A percentile compares a stretch with the other conserved stretches of the same genome.
phyloP scores from a whole-genome alignment of 306 rosid genomes.

The Casuarina glauca region DNA sequence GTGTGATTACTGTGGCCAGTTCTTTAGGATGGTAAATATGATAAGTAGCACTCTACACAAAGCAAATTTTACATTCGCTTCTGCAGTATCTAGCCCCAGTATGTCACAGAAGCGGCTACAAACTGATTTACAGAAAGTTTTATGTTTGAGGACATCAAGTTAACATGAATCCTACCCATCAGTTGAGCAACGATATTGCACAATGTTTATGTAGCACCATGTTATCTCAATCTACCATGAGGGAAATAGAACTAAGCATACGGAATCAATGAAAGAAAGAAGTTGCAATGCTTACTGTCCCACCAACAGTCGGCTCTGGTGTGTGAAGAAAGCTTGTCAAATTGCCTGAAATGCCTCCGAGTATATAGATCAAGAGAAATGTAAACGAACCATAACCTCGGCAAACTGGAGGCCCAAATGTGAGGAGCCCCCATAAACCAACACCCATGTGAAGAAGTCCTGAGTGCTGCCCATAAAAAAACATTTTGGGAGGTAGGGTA shows the following conservation, averaged over 20 bases:
- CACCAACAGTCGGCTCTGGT: constrained; percentile 80
- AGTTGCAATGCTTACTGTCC: constrained; percentile 56
- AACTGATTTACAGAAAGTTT: background rate
- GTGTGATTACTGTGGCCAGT: too few species aligned
- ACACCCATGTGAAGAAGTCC: constrained; percentile 67
- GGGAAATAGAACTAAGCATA: background rate
- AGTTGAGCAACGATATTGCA: too few species aligned
- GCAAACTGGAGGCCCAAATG: constrained; percentile 87
- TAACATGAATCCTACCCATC: too few species aligned
- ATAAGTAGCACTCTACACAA: background rate
- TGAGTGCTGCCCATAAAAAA: constrained; percentile 62
- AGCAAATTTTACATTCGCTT: background rate
- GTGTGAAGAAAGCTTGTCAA: constrained; percentile 83
- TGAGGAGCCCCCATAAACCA: constrained; percentile 61
- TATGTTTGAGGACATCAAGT: background rate
- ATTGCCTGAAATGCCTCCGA: constrained; percentile 93
- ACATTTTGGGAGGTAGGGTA: background rate
- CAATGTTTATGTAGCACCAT: too few species aligned
- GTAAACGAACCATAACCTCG: constrained; percentile 77
- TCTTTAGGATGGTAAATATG: too few species aligned
- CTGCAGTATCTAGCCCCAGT: background rate
- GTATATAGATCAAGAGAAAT: constrained; percentile 72
- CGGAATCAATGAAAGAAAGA: background rate
- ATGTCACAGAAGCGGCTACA: background rate
- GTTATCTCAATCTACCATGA: background rate